Conservation (phyloP, 2,329 filamentous ascomycete species). For the Paracoccidioides brasiliensis region DNA sequence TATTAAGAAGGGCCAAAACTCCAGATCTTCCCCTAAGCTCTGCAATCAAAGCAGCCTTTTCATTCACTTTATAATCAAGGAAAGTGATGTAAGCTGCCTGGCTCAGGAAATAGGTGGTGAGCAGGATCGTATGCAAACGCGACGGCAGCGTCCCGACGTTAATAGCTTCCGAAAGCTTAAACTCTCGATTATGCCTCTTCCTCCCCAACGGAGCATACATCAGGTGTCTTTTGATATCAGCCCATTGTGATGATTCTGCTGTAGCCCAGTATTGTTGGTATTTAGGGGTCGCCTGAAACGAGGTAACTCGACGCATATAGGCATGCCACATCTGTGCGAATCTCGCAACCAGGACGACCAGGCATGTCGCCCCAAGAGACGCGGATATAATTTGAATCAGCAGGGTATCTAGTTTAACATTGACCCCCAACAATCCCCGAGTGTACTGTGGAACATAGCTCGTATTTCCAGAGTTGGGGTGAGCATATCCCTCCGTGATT, state of each 20-base stretch:
- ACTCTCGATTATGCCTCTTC: conserved; percentile 64
- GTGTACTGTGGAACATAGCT: conserved; percentile 31
- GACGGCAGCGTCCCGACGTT: conserved; percentile 67
- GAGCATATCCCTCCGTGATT: not conserved
- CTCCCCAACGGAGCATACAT: conserved; percentile 54
- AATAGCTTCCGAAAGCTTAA: conserved; percentile 54
- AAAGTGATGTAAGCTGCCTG: conserved; percentile 61
- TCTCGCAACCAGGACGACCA: conserved; percentile 29
- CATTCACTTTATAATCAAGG: conserved; percentile 31
- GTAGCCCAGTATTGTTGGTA: conserved; percentile 35
- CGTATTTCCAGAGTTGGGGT: conserved; percentile 15
- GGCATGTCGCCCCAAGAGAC: conserved; percentile 22
- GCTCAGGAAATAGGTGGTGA: conserved; percentile 53
- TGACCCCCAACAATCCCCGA: conserved; percentile 26
- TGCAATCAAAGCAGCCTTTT: conserved; percentile 50
- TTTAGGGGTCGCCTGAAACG: conserved; percentile 21
- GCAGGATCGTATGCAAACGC: conserved; percentile 59
- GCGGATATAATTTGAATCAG: conserved; percentile 29
- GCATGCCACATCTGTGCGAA: conserved; percentile 32
- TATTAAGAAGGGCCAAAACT: conserved; percentile 71
- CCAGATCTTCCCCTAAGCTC: conserved; percentile 79
- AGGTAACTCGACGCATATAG: conserved; percentile 33
- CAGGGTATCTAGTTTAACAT: conserved; percentile 27
- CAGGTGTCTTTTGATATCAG: conserved; percentile 34
- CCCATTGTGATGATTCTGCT: conserved; percentile 30